Base-by-base conservation (phyloP, 179 eudicot species). In the Kewa caespitosa region DNA sequence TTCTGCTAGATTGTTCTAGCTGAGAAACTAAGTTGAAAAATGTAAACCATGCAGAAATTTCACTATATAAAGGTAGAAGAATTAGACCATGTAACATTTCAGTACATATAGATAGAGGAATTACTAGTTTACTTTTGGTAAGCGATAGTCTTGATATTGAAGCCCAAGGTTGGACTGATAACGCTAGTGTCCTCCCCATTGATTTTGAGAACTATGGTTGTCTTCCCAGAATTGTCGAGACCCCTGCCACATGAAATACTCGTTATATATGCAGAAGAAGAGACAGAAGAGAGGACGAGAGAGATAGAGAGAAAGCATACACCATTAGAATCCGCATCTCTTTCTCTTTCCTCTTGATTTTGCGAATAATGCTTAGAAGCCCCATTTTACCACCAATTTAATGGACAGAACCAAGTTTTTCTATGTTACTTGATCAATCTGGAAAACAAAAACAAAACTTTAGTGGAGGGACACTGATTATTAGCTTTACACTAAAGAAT, bases 241-340 rank as follows among this genome's bases (percentile, higher is more conserved):
- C 97, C 97, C 76, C 94, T 94, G 85, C 73, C n/a, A 85, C 36
- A 46, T 55, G 38, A n/a, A n/a, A n/a, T n/a, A n/a, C n/a, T n/a
- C n/a, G n/a, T n/a, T n/a, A n/a, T n/a, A n/a, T n/a, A n/a, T n/a
- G n/a, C n/a, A n/a, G n/a, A n/a, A n/a, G n/a, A n/a, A n/a, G n/a
- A n/a, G n/a, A n/a, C 25, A 20, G 2, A 33, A 18, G 20, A 1
- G 27, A 33, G 6, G 0, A 33, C 3, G 36, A 33, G 11, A 64
- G 8, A 67, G 28, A 72, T 20, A 63, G 64, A 43, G 38, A 67
- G 36, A 72, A 31, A 74, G 66, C 92, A 85, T 92, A 94, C 98
- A 94, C 98, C 98, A 94, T 93, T 34, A 94, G 91, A 76, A 94
- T 92, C 36, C 97, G 88, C 98, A 94, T 94, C 82, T 94, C 98